phyloP scores from a whole-genome alignment of 768 basidiomycete genomes.

The Gloeophyllum trabeum region DNA sequence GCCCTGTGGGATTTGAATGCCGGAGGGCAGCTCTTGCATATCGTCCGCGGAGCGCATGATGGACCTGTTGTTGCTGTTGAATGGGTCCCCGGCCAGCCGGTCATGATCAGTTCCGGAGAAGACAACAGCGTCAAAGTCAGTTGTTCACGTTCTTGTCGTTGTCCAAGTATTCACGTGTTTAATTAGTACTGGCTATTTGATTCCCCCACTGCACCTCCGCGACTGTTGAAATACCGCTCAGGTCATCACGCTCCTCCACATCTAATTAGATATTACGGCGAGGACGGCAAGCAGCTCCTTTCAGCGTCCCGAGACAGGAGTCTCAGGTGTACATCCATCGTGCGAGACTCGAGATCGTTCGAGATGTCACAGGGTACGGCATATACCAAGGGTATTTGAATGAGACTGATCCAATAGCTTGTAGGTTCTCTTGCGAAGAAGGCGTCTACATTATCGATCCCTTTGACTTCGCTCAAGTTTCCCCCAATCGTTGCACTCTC shows the following conservation, averaged over 20 bases:
- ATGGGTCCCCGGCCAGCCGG: slow-evolving; percentile 89
- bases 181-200: slow-evolving; percentile 96
- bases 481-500: slow-evolving; percentile 70
- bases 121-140: slow-evolving; percentile 92
- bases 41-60: slow-evolving; percentile 84
- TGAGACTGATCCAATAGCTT: neutral
- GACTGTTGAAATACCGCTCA: slow-evolving; percentile 83
- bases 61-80: slow-evolving; percentile 71
- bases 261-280: slow-evolving; percentile 88
- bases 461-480: slow-evolving; percentile 75
- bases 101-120: slow-evolving; percentile 81
- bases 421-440: slow-evolving; percentile 77
- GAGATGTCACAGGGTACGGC: slow-evolving; percentile 83
- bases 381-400: neutral
- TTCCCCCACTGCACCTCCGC: slow-evolving; percentile 75
- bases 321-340: slow-evolving; percentile 83
- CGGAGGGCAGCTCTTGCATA: slow-evolving; percentile 73
- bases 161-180: neutral
- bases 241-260: slow-evolving; percentile 90
- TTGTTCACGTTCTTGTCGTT: neutral
- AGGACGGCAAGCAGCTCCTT: slow-evolving; percentile 92
- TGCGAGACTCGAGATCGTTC: slow-evolving; percentile 88
- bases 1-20: slow-evolving; percentile 89
- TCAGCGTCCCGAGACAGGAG: slow-evolving; percentile 86
- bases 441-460: slow-evolving; percentile 66